Evolutionary conservation across 2,329 filamentous ascomycete species (phyloP), one percentile per base, ranked within the genome.

Genomic region (Talaromyces sp.): DNA sequence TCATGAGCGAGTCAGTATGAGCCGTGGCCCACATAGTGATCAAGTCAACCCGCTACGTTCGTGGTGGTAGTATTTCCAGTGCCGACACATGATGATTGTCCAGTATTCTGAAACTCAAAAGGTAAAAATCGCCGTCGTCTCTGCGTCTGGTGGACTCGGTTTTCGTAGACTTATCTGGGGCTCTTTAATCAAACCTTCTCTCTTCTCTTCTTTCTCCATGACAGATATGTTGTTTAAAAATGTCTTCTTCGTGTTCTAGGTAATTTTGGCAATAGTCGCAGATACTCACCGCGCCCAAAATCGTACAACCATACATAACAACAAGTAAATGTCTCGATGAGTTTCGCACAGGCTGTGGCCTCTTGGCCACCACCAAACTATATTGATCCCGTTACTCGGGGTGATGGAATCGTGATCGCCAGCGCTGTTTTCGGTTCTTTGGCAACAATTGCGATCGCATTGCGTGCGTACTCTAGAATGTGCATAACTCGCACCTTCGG

Each of bases 341-440:
- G 47, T 62, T 54, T 62, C 24, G 45, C 50, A 37, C 45, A 62
- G 47, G 50, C 39, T 16, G 45, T 52, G 60, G 60, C 60, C 60
- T 54, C 61, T 6, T 84, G 81, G 82, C 82, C 83, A 9, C 69
- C 61, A 43, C 78, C 82, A 8, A 84, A 84, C 67, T 80, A 82
- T 67, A 66, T 77, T 59, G 70, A 84, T 67, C 83, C 82, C 8
- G 73, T 73, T 13, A 79, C 77, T 37, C 77, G 80, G 66, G 81
- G 80, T n/a, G 76, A 79, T 69, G 76, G 70, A 47, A 77, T 79
- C 22, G 72, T 82, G 11, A 74, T 82, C 31, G 71, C 81, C 6
- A 77, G 79, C 27, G 69, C 80, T 4, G 66, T 81, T 3, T 73
- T 81, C 39, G 71, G 79, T 27, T 69, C 68, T 6, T 54, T 83